Conservation (phyloP, 345 rosid species). For the Microcos paniculata region DNA sequence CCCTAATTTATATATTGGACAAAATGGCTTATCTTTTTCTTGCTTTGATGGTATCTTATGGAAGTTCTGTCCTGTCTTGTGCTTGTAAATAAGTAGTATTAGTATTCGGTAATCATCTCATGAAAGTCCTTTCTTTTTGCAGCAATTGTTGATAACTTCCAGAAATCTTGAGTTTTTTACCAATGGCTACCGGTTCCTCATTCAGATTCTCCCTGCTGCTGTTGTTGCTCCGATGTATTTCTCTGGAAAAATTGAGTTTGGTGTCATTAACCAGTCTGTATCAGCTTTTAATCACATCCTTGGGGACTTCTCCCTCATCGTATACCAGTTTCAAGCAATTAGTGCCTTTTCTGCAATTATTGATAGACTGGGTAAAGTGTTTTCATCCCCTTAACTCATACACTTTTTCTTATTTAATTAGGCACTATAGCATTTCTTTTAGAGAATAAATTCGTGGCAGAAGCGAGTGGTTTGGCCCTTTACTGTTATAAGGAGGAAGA, state of each 20-base stretch:
- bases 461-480: background rate
- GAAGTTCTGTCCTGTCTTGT: background rate
- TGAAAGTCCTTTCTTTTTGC: slow-evolving; percentile 23
- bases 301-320: slow-evolving; percentile 90
- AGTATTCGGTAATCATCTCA: background rate
- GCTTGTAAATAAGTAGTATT: background rate
- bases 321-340: slow-evolving; percentile 93
- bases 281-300: slow-evolving; percentile 97
- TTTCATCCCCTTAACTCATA: slow-evolving; percentile 12
- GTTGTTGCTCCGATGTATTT: slow-evolving; percentile 98
- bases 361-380: slow-evolving; percentile 80
- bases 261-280: slow-evolving; percentile 94
- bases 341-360: slow-evolving; percentile 98
- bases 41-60: background rate
- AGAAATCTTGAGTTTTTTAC: slow-evolving; percentile 98
- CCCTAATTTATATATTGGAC: background rate
- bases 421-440: background rate
- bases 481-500: background rate
- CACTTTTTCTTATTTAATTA: slow-evolving; percentile 2
- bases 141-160: slow-evolving; percentile 89
- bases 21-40: background rate
- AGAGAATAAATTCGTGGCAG: background rate
- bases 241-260: slow-evolving; percentile 97
- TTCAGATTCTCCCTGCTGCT: slow-evolving; percentile 98
- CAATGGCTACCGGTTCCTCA: slow-evolving; percentile 88